Conservation (phyloP, 75 land plant genomes). For the Pseudotsuga menziesii region DNA sequence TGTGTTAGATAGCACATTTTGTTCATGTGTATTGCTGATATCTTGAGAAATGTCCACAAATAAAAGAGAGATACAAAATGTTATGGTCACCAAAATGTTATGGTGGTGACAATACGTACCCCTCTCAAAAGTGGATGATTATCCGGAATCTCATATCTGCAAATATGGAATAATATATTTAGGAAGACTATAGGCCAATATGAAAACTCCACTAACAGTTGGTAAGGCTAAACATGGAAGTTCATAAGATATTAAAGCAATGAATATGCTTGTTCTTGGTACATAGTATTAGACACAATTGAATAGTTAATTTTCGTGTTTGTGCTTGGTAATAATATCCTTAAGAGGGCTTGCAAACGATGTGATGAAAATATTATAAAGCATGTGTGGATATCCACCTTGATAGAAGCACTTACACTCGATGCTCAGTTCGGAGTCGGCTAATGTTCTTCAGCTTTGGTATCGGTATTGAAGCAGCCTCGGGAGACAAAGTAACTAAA, state of each 20-base stretch:
- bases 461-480: conserved; percentile 48
- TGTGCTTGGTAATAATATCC: neutral
- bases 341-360: neutral
- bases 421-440: conserved; percentile 69
- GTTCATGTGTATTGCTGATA: too few species aligned
- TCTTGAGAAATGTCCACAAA: neutral
- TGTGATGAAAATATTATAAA: neutral
- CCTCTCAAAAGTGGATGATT: conserved; percentile 59
- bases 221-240: neutral
- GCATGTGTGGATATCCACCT: neutral
- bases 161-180: neutral
- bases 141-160: conserved; percentile 88
- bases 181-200: neutral
- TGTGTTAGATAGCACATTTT: neutral
- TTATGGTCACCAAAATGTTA: neutral
- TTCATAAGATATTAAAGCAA: neutral
- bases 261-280: neutral
- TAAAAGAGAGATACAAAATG: neutral
- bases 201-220: neutral
- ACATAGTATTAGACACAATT: too few species aligned
- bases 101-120: conserved; percentile 27
- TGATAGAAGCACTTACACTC: conserved; percentile 48
- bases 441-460: conserved; percentile 63
- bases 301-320: too few species aligned
- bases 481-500: conserved; percentile 44